Evolutionary conservation across 2,329 filamentous ascomycete genomes (phyloP).

Genomic region (Pseudogymnoascus sp.): DNA sequence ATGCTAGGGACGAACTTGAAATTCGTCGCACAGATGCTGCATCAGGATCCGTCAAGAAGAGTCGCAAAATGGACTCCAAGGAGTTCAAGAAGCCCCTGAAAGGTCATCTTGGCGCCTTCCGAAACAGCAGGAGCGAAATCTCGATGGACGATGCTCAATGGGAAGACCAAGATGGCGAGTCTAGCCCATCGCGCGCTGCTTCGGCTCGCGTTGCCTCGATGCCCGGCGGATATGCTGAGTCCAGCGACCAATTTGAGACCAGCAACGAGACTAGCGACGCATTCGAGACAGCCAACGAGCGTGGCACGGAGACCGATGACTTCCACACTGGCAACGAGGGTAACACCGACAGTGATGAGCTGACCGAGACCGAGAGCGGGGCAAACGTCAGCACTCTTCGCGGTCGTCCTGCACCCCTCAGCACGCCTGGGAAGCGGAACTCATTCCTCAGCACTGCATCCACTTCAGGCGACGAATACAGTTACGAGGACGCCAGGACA

Average conservation of each 20-base stretch:
- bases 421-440: slow-evolving; percentile 46
- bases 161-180: slow-evolving; percentile 63
- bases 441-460: slow-evolving; percentile 85
- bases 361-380: slow-evolving; percentile 74
- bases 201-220: slow-evolving; percentile 24
- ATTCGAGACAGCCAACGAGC: slow-evolving; percentile 52
- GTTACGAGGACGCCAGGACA: slow-evolving; percentile 54
- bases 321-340: slow-evolving; percentile 92
- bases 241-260: slow-evolving; percentile 67
- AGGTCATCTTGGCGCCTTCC: slow-evolving; percentile 63
- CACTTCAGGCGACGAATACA: slow-evolving; percentile 69
- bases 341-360: slow-evolving; percentile 61
- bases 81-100: slow-evolving; percentile 72
- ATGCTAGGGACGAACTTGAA: slow-evolving; percentile 85
- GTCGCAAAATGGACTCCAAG: slow-evolving; percentile 52
- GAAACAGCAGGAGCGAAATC: slow-evolving; percentile 69
- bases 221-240: slow-evolving; percentile 31
- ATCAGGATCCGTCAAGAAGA: slow-evolving; percentile 43
- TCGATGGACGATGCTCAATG: slow-evolving; percentile 74
- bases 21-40: slow-evolving; percentile 49
- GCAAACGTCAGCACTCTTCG: slow-evolving; percentile 29
- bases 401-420: slow-evolving; percentile 33
- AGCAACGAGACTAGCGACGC: slow-evolving; percentile 66
- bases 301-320: slow-evolving; percentile 78
- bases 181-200: slow-evolving; percentile 47